Base-by-base conservation (phyloP, 495 filamentous ascomycete species). In the Cercophora samala region DNA sequence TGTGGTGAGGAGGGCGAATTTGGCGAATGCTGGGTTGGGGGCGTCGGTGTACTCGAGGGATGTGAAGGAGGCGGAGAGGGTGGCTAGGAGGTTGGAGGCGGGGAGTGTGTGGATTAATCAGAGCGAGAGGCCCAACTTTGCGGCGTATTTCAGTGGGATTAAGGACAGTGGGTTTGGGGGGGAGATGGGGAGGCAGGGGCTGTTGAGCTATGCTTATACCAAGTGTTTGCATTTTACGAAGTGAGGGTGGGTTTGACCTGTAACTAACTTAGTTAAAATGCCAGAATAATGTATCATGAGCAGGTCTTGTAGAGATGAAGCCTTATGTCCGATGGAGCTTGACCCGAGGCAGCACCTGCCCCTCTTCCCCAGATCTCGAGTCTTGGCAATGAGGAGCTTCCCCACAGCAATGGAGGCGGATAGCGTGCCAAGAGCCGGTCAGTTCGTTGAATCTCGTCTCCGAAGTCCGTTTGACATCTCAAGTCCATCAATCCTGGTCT, bases 151-250 rank as follows among this genome's bases (percentile, higher is more conserved):
- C 70, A 83, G 78, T 18, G 89, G 89, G 18, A 83, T 86, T 73
- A 90, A 91, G 80, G 80, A 88, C 67, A 85, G 82, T 66, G 89
- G 89, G 1, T 84, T 89, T 65, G 89, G 89, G 3, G 84, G 84
- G 19, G 89, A 90, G 75, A 85, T 86, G 77, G 85, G 85, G 2
- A 76, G 80, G 64, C 80, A 82, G 63, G 89, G 89, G 1, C 69
- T 90, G 68, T 74, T 86, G 65, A 77, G 77, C n/a, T 90, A 86
- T 70, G 81, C 78, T 60, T 87, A 89, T 63, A 81, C 83, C n/a
- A 82, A 88, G 76, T 76, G 69, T 19, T 63, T 83, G 19, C 63
- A 56, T 58, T 26, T 64, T 37, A 23, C 60, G 2, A 62, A 62
- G 60, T 26, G 23, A 60, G 26, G 21, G n/a, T 23, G 15, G 37